Evolutionary conservation across 2,329 filamentous ascomycete genomes (phyloP).

Genomic region (Exophiala spinifera): DNA sequence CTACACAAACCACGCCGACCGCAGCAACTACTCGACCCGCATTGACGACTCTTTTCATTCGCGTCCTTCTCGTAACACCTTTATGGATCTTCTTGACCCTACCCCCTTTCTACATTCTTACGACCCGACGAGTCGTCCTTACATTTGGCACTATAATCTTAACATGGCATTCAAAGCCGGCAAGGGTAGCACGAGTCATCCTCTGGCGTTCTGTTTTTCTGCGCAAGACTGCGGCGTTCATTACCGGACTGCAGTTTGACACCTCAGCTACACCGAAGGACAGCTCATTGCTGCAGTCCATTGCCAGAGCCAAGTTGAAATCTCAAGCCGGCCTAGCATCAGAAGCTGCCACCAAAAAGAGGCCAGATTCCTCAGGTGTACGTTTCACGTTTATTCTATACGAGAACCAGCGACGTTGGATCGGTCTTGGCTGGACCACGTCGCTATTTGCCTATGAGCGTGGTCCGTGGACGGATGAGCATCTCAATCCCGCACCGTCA

Average conservation of each 20-base stretch:
- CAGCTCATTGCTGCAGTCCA: conserved; percentile 30
- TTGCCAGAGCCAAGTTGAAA: conserved; percentile 27
- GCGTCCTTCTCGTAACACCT: conserved; percentile 82
- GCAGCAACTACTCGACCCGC: conserved; percentile 88
- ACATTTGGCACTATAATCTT: conserved; percentile 79
- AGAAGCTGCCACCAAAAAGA: conserved; percentile 46
- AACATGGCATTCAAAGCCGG: conserved; percentile 88
- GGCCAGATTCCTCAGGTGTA: conserved; percentile 65
- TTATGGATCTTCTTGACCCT: conserved; percentile 82
- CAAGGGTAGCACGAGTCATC: conserved; percentile 78
- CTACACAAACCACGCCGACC: conserved; percentile 83
- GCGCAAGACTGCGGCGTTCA: conserved; percentile 63
- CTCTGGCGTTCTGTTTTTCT: conserved; percentile 83
- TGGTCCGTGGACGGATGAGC: conserved; percentile 91
- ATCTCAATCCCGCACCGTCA: conserved; percentile 73
- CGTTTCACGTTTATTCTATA: conserved; percentile 96
- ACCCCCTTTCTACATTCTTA: conserved; percentile 79
- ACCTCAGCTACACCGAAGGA: conserved; percentile 35
- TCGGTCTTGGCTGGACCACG: conserved; percentile 91
- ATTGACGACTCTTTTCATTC: conserved; percentile 81
- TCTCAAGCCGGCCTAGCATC: conserved; percentile 46
- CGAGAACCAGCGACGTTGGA: conserved; percentile 93
- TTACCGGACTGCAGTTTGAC: conserved; percentile 78
- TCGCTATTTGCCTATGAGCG: conserved; percentile 89
- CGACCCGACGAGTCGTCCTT: conserved; percentile 78